phyloP scores from a whole-genome alignment of 2,329 filamentous ascomycete species.

The Trichophyton benhamiae region DNA sequence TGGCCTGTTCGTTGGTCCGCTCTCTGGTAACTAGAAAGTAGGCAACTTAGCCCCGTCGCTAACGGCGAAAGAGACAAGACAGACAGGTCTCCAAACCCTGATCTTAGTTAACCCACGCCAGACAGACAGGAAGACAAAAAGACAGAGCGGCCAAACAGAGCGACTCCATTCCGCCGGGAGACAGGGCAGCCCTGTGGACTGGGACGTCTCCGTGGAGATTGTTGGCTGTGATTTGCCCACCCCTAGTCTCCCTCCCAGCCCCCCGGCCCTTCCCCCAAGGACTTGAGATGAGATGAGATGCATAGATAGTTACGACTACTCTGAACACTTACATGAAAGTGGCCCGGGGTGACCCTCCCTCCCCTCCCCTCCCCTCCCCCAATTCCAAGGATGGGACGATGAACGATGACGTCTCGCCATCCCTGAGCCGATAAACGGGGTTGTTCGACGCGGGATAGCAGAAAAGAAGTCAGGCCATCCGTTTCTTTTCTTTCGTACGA shows the following conservation, averaged over 20 bases:
- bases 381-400: background rate
- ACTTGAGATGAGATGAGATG: background rate
- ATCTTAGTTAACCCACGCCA: background rate
- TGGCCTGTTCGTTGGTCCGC: background rate
- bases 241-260: too few species aligned
- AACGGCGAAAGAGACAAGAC: background rate
- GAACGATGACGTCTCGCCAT: conserved; percentile 3
- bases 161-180: background rate
- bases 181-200: background rate
- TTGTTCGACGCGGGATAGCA: background rate
- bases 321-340: background rate
- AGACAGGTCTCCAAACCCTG: background rate
- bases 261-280: background rate
- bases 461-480: too few species aligned
- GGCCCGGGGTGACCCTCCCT: background rate
- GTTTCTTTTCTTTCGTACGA: background rate
- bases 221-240: background rate
- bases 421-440: background rate
- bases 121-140: background rate
- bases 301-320: background rate
- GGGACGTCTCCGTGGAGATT: background rate
- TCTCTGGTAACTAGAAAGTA: too few species aligned
- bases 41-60: background rate
- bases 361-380: background rate
- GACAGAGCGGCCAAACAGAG: background rate